phyloP scores from a whole-genome alignment of 2,329 filamentous ascomycete genomes.

The Aspergillus flavus region DNA sequence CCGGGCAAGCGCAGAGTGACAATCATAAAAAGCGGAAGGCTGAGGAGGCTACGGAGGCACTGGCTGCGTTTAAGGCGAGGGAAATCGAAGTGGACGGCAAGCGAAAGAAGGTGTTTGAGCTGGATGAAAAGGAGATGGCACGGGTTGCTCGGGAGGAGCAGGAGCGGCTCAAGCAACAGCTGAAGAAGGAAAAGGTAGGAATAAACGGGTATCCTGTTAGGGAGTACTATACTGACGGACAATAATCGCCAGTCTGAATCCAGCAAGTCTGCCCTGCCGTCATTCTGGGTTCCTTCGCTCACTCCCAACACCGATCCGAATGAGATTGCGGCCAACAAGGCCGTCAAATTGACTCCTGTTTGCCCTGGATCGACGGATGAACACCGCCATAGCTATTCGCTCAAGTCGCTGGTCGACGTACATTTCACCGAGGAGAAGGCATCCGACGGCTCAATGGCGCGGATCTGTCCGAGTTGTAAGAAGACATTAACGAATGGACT shows the following conservation, averaged over 20 bases:
- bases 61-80: constrained; percentile 36
- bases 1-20: constrained; percentile 13
- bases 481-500: constrained; percentile 81
- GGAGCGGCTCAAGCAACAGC: constrained; percentile 67
- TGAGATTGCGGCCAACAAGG: constrained; percentile 60
- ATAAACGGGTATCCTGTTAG: background rate
- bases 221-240: background rate
- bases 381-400: constrained; percentile 71
- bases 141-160: constrained; percentile 71
- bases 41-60: constrained; percentile 30
- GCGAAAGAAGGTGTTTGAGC: constrained; percentile 76
- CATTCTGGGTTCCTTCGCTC: constrained; percentile 90
- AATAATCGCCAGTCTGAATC: constrained; percentile 47
- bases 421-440: constrained; percentile 74
- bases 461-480: constrained; percentile 81
- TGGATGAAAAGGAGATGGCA: constrained; percentile 75
- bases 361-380: constrained; percentile 74
- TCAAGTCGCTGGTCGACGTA: constrained; percentile 76
- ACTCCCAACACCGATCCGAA: constrained; percentile 67
- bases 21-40: constrained; percentile 33
- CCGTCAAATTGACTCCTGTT: constrained; percentile 67
- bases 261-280: constrained; percentile 70
- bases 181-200: constrained; percentile 72
- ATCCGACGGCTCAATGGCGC: constrained; percentile 47
- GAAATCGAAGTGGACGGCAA: constrained; percentile 50